Base-by-base conservation (phyloP, 2,329 filamentous ascomycete genomes). In the Beauveria medogensis region DNA sequence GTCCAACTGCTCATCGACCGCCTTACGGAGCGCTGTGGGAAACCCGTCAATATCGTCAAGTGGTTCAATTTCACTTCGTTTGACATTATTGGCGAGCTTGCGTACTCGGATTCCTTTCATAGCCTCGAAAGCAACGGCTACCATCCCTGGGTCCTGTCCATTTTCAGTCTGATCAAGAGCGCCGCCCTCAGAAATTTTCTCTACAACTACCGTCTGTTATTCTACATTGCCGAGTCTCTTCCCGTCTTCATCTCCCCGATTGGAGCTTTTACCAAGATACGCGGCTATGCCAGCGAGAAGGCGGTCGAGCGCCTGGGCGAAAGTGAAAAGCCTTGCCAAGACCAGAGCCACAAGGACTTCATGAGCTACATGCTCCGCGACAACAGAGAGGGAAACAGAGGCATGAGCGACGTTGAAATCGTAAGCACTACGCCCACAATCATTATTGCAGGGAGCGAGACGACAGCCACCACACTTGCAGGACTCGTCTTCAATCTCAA, bases 41-140 rank as follows among this genome's bases (percentile, higher is more conserved):
- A 62, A 46, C 12, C 54, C 1, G 50, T 69, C 51, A 65, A 70
- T 41, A 67, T 75, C 61, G 66, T 67, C 12, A 64, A 71, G 37
- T 76, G 73, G 73, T 67, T 69, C 58, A 73, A 75, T 51, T 75
- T 73, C 62, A 65, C 69, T 2, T 72, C 75, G 0, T 74, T 78
- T 62, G 76, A 78, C 64, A 73, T 78, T 22, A 73, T 77, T n/a
- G 69, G 69, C 7, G 65, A 71, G 47, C 68, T 81, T 34, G 71
- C 75, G 0, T 80, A 79, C 63, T 76, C 75, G 14, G 72, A 78
- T 51, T 71, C 74, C 0, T 79, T 77, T 62, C 66, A 67, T 18
- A 71, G 71, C 60, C 64, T 77, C 9, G 64, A 70, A n/a, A 67
- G 65, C 47, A 64, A 63, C 43, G 64, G 64, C 26, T 66, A 67